These are phyloP conservation scores for Leccinum subgranulosum DNA, from an alignment of 768 basidiomycete species.

Conservation along the genomic window DNA sequence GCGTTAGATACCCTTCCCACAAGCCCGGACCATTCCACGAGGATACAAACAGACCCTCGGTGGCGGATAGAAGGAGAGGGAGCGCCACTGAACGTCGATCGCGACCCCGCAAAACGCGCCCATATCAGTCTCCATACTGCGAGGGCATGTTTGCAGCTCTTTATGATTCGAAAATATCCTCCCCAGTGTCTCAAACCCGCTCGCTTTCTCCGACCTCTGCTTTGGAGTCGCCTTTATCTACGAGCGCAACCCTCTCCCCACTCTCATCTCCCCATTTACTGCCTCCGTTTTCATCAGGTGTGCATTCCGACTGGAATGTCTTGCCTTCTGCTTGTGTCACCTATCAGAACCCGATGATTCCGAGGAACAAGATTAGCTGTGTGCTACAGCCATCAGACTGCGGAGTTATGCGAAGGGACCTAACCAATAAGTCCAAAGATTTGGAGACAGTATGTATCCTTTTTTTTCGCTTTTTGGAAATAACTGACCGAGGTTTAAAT, in stretches of 20 bases:
- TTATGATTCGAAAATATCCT: neutral
- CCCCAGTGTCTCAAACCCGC: slow-evolving; percentile 3
- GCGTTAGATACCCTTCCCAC: slow-evolving; percentile 27
- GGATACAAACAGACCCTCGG: slow-evolving; percentile 5
- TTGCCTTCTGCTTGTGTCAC: neutral
- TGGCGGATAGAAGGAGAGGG: slow-evolving; percentile 33
- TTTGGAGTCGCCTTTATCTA: slow-evolving; percentile 1
- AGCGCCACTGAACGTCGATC: slow-evolving; percentile 29
- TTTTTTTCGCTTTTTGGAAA: neutral
- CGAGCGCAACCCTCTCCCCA: slow-evolving; percentile 12
- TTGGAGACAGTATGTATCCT: slow-evolving; percentile 27
- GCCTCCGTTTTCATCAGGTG: slow-evolving; percentile 12
- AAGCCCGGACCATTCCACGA: slow-evolving; percentile 28
- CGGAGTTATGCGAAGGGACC: slow-evolving; percentile 17
- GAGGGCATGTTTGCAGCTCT: slow-evolving; percentile 14
- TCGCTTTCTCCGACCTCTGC: neutral
- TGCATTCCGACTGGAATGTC: neutral
- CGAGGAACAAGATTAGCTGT: slow-evolving; percentile 6
- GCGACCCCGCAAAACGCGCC: slow-evolving; percentile 27
- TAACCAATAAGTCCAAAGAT: slow-evolving; percentile 23
- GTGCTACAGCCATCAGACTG: slow-evolving; percentile 22
- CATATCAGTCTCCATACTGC: slow-evolving; percentile 5
- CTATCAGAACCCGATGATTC: slow-evolving; percentile 15
- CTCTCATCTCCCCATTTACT: slow-evolving; percentile 14
- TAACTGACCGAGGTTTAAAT: slow-evolving; percentile 1